Percentiles rank a stretch among this genome's conserved stretches.
These are phyloP conservation scores for Rostrohypoxylon terebratum DNA, from an alignment of 495 filamentous ascomycete genomes.

Conservation along the genomic window DNA sequence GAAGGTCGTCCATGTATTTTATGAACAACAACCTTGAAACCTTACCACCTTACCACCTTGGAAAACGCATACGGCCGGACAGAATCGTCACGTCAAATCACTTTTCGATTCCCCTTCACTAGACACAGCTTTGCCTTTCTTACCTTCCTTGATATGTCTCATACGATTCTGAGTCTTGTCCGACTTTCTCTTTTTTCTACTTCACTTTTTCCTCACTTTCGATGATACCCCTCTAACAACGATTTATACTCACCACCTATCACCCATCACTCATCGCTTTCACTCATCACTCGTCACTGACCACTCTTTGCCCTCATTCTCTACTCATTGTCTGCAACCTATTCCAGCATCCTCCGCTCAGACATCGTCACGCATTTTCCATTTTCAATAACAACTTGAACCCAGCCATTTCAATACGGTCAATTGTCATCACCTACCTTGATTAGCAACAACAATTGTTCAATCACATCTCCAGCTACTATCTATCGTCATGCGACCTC, in stretches of 20 bases:
- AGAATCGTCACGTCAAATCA: background rate
- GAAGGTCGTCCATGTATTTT: background rate
- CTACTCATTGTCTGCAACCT: background rate
- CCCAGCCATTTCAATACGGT: background rate
- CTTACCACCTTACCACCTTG: no score
- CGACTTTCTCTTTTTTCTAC: background rate
- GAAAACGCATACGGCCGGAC: background rate
- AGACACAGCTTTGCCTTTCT: background rate
- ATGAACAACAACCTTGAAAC: background rate
- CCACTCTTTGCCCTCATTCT: background rate
- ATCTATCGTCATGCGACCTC: slow-evolving; percentile 19
- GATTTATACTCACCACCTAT: no score
- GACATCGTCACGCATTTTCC: background rate
- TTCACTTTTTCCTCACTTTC: slow-evolving; percentile 8
- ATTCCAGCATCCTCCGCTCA: background rate
- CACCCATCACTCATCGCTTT: no score
- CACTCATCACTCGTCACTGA: no score
- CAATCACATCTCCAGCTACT: background rate
- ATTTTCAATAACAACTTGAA: no score
- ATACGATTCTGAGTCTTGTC: no score
- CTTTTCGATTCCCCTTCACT: background rate
- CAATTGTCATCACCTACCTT: background rate
- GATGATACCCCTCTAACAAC: slow-evolving; percentile 37
- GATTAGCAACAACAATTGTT: background rate
- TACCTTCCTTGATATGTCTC: background rate